Base-by-base conservation (phyloP, 441 rosid genomes). In the Populus hybrid region DNA sequence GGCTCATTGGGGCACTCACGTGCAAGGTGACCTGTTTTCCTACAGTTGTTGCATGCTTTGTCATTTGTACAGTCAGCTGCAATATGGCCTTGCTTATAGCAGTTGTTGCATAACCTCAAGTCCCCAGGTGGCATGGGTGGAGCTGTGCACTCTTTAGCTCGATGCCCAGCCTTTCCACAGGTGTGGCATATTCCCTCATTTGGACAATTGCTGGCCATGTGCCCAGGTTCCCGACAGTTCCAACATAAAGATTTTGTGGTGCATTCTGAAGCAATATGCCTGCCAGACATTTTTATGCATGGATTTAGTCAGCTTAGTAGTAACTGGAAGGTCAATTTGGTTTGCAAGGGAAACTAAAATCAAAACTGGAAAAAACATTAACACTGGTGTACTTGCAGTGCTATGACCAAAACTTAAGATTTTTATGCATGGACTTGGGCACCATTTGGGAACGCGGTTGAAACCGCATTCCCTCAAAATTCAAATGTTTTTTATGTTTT, bases 151-250 rank as follows among this genome's bases (percentile, higher is more conserved):
- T 91, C 93, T 75, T 90, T 87, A 21, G 95, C 97, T 53, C 87
- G 92, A 75, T 93, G 97, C 42, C 97, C 95, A 28, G 88, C 86
- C 86, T 92, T 91, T 59, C 98, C 97, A 82, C 95, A 92, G 50
- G 92, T 90, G 85, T 94, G 98, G 85, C 95, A 94, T 84, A 92
- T 87, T 84, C 93, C 93, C 84, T 92, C 88, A 46, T 94, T 94
- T 9, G 92, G 90, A 72, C 97, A 93, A 79, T 81, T 82, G 80
- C 85, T 85, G 71, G 94, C 90, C 86, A 88, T 88, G 85, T 93
- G 97, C 36, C 95, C 94, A 23, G 94, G 90, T 74, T 91, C 95
- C 64, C 93, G 85, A 67, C 95, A 93, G 75, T 90, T 93, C 95
- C 95, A 93, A 69, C 97, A 93, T 61, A 91, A 66, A 1, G 90